Evolutionary conservation across 1,284 basidiomycete species (phyloP), one percentile per base, ranked within the genome.

Genomic region (Heterobasidion parviporum): DNA sequence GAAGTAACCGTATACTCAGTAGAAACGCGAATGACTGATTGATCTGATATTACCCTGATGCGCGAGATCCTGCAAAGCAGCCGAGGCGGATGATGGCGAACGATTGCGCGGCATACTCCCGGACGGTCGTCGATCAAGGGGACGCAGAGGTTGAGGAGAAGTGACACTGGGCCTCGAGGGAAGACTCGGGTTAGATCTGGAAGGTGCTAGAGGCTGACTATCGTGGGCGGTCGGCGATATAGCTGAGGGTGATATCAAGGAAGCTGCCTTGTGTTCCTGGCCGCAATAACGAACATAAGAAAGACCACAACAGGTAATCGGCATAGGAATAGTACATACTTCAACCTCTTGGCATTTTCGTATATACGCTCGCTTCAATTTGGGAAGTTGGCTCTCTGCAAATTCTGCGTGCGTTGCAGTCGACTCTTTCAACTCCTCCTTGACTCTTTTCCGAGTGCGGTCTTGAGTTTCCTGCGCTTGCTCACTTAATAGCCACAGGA

Each of bases 321-420:
- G 15, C 6, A 18, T 26, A 14, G 15, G 14, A 32, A 51, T 36
- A 33, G 35, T 10, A 62, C 73, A 56, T 59, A 89, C 91, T 76
- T 94, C 92, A 3, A 87, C 83, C 60, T 93, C 90, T 55, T 86
- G 81, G 64, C 86, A 90, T 68, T 92, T 93, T 72, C 83, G 87
- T 12, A 80, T 68, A 67, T 96, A 95, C 35, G 76, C 71, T 50
- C 82, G 78, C 72, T 92, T 92, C 50, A 94, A 72, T 64, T 84
- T 87, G 1, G 90, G 91, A 7, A 94, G 74, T 16, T 78, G 74
- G 55, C 77, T 81, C 64, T 91, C 88, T 10, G 84, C 84, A 66
- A 87, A 92, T 20, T 94, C 92, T 34, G 79, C 78, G 70, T 94
- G 92, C 16, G 85, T 81, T 56, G 70, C 63, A 14, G 76, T 76